Conservation (phyloP, 225 moss, liverwort and hornwort genomes). For the Lunularia cruciata region DNA sequence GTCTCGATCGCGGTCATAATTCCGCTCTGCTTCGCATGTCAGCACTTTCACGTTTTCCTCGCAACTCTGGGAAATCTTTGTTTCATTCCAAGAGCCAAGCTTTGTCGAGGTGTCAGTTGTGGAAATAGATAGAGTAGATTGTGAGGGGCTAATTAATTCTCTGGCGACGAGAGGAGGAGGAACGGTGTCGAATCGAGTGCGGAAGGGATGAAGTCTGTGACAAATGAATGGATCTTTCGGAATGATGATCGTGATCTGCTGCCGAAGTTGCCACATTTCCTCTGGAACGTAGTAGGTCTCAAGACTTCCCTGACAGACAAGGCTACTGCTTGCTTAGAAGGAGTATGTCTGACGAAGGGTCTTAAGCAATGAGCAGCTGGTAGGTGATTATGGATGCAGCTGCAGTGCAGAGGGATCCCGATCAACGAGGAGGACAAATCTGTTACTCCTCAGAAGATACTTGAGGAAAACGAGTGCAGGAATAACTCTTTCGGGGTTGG, state of each 20-base stretch:
- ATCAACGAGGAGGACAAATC: not conserved
- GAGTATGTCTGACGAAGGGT: not conserved
- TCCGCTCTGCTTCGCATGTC: slow-evolving; percentile 5
- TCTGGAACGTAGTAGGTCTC: not conserved
- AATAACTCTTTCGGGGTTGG: too few species aligned
- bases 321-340: not conserved
- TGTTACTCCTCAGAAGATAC: too few species aligned
- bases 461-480: too few species aligned
- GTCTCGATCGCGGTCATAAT: not conserved
- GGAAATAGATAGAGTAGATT: not conserved
- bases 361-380: not conserved
- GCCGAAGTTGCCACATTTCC: not conserved
- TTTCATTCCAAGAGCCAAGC: not conserved
- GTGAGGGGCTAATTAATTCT: not conserved
- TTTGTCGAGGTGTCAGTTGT: not conserved
- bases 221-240: too few species aligned
- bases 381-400: not conserved
- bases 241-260: too few species aligned
- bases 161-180: not conserved
- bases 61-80: not conserved
- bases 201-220: not conserved
- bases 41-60: not conserved
- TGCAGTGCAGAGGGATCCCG: not conserved
- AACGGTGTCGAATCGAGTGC: not conserved
- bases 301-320: too few species aligned